Evolutionary conservation across 73 alveolate genomes (phyloP).

Genomic region (Urostyla sp.): DNA sequence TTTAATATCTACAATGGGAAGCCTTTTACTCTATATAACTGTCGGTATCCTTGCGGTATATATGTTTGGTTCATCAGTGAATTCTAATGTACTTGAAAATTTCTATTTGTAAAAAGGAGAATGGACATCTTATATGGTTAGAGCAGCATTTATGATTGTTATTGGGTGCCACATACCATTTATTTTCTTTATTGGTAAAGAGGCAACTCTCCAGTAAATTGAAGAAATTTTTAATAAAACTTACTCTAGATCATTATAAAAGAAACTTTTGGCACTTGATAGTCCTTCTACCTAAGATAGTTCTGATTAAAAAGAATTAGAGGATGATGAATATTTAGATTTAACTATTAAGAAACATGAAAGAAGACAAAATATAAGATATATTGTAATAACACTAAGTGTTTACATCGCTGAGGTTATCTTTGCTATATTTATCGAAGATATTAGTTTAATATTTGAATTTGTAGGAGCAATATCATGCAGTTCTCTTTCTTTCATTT

Average conservation of each 20-base stretch:
- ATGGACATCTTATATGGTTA: constrained; percentile 21
- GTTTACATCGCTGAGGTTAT: constrained; percentile 1
- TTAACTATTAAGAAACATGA: background rate
- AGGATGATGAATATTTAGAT: background rate
- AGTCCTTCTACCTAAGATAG: background rate
- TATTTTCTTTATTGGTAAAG: constrained; percentile 67
- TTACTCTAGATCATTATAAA: constrained; percentile 6
- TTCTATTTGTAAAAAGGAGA: constrained; percentile 18
- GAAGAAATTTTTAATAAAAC: constrained; percentile 56
- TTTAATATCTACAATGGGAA: background rate
- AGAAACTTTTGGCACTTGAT: background rate
- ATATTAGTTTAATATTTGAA: constrained; percentile 17
- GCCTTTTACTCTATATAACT: constrained; percentile 27
- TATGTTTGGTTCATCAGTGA: constrained; percentile 56
- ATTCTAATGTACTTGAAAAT: constrained; percentile 51
- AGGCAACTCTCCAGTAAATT: constrained; percentile 39
- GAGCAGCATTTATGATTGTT: constrained; percentile 37
- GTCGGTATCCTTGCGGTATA: constrained; percentile 50
- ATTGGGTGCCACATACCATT: constrained; percentile 63
- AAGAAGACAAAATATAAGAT: constrained; percentile 1
- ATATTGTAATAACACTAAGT: constrained; percentile 1
- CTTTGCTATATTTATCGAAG: constrained; percentile 19
- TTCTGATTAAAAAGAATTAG: background rate
- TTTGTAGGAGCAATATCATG: constrained; percentile 46
- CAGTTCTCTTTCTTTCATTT: background rate